These are phyloP conservation scores for Spatholobus suberectus DNA, from an alignment of 306 rosid genomes.

Conservation along the genomic window DNA sequence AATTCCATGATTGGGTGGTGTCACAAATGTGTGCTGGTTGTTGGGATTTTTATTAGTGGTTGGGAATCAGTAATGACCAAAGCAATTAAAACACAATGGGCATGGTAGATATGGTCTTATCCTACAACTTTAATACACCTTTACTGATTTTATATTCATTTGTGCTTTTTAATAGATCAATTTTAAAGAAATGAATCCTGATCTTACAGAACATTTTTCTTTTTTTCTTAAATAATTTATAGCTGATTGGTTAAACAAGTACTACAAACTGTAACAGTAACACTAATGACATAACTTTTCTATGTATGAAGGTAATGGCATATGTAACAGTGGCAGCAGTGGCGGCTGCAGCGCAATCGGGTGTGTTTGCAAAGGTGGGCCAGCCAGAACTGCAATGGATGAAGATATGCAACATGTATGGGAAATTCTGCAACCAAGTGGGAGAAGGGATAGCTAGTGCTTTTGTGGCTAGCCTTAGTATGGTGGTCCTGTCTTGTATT, in stretches of 20 bases:
- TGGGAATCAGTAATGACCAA: conserved; percentile 12
- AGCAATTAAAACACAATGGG: not conserved
- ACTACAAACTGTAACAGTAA: not conserved
- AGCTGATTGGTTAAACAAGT: not conserved
- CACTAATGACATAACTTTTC: not conserved
- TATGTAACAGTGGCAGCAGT: conserved; percentile 71
- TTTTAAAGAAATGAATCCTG: not conserved
- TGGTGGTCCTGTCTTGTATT: conserved; percentile 69
- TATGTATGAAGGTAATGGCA: conserved; percentile 70
- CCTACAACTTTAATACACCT: conserved; percentile 16
- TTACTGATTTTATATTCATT: conserved; percentile 3
- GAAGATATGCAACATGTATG: conserved; percentile 74
- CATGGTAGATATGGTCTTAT: conserved; percentile 21
- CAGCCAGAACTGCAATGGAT: conserved; percentile 89
- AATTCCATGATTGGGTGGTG: not conserved
- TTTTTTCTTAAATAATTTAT: not conserved
- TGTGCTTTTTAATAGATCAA: not conserved
- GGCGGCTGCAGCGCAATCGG: conserved; percentile 69
- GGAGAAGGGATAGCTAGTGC: conserved; percentile 83
- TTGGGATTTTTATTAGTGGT: conserved; percentile 29
- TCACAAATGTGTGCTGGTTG: conserved; percentile 23
- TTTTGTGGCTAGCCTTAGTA: conserved; percentile 61
- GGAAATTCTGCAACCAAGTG: conserved; percentile 85
- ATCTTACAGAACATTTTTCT: not conserved
- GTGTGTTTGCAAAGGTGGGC: conserved; percentile 75